Percentiles rank a stretch among this genome's conserved stretches.
Conservation (phyloP, 495 filamentous ascomycete genomes). For the Xylaria venustula region DNA sequence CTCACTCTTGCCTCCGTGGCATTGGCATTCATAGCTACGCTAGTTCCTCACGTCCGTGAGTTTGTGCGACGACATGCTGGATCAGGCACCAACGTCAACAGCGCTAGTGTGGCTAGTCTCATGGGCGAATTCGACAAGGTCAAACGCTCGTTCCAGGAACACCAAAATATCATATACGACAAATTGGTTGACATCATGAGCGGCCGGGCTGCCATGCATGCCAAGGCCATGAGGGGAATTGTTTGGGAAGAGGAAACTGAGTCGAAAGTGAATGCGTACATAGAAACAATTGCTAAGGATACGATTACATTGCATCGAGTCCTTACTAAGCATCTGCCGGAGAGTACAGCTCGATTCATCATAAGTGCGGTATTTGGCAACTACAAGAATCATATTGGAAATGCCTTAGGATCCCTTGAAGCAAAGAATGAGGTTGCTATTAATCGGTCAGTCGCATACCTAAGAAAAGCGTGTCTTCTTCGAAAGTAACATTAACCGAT, state of each 20-base stretch:
- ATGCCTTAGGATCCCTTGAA: constrained; percentile 65
- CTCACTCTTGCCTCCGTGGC: constrained; percentile 90
- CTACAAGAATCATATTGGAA: constrained; percentile 81
- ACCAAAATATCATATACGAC: constrained; percentile 89
- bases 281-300: constrained; percentile 89
- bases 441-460: constrained; percentile 61
- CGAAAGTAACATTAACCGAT: neutral
- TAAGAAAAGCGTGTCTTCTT: neutral
- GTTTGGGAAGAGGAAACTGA: constrained; percentile 62
- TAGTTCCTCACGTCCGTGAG: constrained; percentile 89
- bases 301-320: constrained; percentile 86
- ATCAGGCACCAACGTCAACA: constrained; percentile 52
- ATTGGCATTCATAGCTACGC: constrained; percentile 77
- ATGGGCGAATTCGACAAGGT: constrained; percentile 95
- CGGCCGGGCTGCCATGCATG: constrained; percentile 67
- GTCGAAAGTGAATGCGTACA: constrained; percentile 62
- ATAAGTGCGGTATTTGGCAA: constrained; percentile 87
- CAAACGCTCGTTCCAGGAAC: constrained; percentile 83
- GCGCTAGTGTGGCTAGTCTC: constrained; percentile 43
- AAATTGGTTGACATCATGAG: constrained; percentile 97
- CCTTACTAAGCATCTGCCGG: constrained; percentile 78
- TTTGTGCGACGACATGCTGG: constrained; percentile 79
- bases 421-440: constrained; percentile 67
- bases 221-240: constrained; percentile 72
- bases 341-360: constrained; percentile 75